Evolutionary conservation across 176 grass and related monocot species (phyloP), one percentile per base, ranked within the genome.

Genomic region (Oryza meridionalis): DNA sequence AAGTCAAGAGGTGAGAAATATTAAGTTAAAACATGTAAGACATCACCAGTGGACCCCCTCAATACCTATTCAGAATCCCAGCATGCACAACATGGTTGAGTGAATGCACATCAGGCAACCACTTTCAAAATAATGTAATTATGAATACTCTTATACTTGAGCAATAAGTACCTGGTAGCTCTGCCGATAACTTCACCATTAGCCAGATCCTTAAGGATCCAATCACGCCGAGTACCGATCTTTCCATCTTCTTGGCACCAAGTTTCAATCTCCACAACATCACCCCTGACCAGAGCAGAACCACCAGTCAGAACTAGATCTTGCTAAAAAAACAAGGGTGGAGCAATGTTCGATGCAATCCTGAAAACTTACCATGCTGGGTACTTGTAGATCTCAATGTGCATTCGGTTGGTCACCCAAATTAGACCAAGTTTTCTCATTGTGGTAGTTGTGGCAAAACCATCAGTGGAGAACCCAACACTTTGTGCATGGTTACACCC

Each of bases 381-480:
- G 76, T 99, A 99, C 61, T 96, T 94, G 86, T 99, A 94, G 61
- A 99, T 92, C 88, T 99, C 96, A 87, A 99, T 99, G 75, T 99
- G 96, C 96, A 99, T 99, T 70, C 93, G 75, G 61, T 89, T 93
- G 0, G 93, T 99, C 15, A 99, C 96, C 96, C 96, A 99, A 86
- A 99, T 99, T 35, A 99, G 90, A 29, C 84, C 89, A 76, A 99
- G 93, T 79, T 99, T 85, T 76, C 96, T 88, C 96, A 99, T 99
- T 7, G 93, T 99, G 17, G 89, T 87, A 5, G 96, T 99, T 1
- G 93, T 99, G 76, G 93, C 93, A n/a, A 99, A 99, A 68, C 96
- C 96, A 88, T 99, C 90, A 15, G 91, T 99, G 76, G 96, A 99
- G 81, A 96, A 99, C 43, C 96, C 96, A 40, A 99, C 84, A 76